Conservation (phyloP, 176 grass and related monocot genomes). For the Rhynchospora pubera region DNA sequence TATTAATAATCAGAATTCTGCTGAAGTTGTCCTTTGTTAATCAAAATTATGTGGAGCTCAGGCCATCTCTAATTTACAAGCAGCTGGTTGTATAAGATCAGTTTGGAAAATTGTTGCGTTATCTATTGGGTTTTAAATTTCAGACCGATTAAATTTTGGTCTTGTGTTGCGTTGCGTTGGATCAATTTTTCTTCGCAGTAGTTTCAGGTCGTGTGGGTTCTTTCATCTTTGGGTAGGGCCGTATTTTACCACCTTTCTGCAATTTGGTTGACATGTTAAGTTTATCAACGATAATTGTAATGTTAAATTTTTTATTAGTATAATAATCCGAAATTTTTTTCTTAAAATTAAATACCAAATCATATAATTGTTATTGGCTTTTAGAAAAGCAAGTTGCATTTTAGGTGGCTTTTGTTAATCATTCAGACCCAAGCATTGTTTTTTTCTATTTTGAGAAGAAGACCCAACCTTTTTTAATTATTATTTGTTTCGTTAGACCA, state of each 20-base stretch:
- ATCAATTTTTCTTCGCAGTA: no score
- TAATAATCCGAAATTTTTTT: no score
- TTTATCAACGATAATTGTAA: no score
- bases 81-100: background rate
- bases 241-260: no score
- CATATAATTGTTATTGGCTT: background rate
- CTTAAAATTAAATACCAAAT: background rate
- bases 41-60: background rate
- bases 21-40: background rate
- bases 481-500: background rate
- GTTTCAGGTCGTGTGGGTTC: no score
- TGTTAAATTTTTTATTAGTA: no score
- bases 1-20: background rate
- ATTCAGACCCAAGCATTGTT: background rate
- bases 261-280: no score
- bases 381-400: background rate
- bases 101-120: background rate
- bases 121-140: no score
- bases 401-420: background rate
- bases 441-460: background rate
- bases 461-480: background rate
- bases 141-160: no score
- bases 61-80: background rate
- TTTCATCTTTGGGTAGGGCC: no score
- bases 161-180: no score